phyloP scores from a whole-genome alignment of 192 early-diverging fungal genomes.

The Coemansia sp. region DNA sequence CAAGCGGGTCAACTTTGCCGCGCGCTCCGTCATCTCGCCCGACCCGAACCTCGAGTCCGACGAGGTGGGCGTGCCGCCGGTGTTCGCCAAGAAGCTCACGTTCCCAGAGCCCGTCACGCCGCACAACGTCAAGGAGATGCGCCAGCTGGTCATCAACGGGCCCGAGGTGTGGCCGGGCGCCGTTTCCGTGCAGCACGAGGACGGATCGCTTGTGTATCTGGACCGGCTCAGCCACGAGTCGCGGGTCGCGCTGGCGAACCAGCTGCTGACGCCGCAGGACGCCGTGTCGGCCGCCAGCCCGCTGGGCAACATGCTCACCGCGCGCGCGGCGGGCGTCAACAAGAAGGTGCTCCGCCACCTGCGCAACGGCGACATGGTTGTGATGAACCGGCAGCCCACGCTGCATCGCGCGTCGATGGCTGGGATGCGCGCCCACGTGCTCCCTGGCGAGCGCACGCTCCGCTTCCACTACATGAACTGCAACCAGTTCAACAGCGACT shows the following conservation, averaged over 20 bases:
- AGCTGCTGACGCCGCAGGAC: slow-evolving; percentile 77
- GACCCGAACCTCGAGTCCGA: slow-evolving; percentile 97
- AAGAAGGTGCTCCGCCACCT: slow-evolving; percentile 98
- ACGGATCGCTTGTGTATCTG: slow-evolving; percentile 84
- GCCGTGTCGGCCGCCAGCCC: slow-evolving; percentile 47
- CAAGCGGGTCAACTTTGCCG: slow-evolving; percentile 99
- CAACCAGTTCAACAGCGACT: slow-evolving; percentile 95
- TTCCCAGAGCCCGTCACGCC: slow-evolving; percentile 97
- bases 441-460: slow-evolving; percentile 97
- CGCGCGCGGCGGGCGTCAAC: slow-evolving; percentile 70
- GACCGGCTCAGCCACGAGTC: slow-evolving; percentile 80
- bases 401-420: slow-evolving; percentile 99
- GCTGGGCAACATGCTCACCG: slow-evolving; percentile 58
- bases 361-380: slow-evolving; percentile 93
- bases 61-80: slow-evolving; percentile 97
- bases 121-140: slow-evolving; percentile 91
- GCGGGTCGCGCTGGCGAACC: slow-evolving; percentile 93
- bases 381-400: slow-evolving; percentile 99
- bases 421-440: slow-evolving; percentile 91
- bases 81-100: slow-evolving; percentile 92
- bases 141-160: slow-evolving; percentile 92
- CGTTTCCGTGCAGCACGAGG: slow-evolving; percentile 90
- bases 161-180: slow-evolving; percentile 97
- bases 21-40: slow-evolving; percentile 95
- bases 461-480: slow-evolving; percentile 99